Percentiles rank a stretch among this genome's conserved stretches.
Conservation (phyloP, 148 eudicot species). For the Rhododendron henanense region DNA sequence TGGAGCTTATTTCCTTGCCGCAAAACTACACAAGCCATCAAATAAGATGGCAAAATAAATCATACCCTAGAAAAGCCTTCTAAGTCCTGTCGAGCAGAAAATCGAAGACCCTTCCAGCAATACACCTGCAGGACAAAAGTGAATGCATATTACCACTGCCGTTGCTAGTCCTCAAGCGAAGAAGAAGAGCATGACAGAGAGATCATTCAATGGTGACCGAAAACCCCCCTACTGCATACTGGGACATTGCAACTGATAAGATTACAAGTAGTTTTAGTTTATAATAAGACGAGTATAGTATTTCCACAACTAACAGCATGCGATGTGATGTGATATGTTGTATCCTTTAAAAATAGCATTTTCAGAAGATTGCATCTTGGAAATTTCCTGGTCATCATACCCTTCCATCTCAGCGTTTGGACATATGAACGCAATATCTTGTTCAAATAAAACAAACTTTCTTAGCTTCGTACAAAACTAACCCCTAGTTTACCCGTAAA, state of each 20-base stretch:
- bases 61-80: slow-evolving; percentile 92
- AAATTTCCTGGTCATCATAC: neutral
- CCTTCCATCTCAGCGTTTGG: neutral
- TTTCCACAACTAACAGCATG: neutral
- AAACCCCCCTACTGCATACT: neutral
- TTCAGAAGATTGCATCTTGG: neutral
- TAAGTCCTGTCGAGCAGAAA: slow-evolving; percentile 93
- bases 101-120: slow-evolving; percentile 98
- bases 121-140: slow-evolving; percentile 57
- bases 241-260: neutral
- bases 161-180: neutral
- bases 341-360: neutral
- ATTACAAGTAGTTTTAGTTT: neutral
- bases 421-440: neutral
- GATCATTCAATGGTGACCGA: neutral
- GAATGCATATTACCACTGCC: neutral
- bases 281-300: neutral
- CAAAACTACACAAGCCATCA: neutral
- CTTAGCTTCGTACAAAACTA: neutral
- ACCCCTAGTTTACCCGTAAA: neutral
- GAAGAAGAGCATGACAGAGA: neutral
- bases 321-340: neutral
- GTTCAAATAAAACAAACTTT: neutral
- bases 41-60: neutral
- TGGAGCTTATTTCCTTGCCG: neutral